Conservation (phyloP, 805 yeast genomes). For the Limtongia smithiae region DNA sequence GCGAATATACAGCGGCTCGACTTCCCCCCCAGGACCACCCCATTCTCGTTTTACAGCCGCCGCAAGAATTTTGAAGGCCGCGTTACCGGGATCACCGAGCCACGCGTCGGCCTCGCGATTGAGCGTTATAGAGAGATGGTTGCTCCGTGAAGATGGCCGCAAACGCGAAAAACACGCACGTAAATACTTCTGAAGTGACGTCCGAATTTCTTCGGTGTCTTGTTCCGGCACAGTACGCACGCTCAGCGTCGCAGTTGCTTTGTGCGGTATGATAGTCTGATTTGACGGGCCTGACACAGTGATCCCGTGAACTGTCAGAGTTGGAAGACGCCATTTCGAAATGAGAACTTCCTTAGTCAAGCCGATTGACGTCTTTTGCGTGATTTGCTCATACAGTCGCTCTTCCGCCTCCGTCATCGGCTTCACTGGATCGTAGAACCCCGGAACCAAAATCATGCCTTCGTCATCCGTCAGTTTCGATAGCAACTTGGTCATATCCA, state of each 20-base stretch:
- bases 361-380: constrained; percentile 38
- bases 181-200: constrained; percentile 48
- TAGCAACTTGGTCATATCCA: constrained; percentile 73
- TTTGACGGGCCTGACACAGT: constrained; percentile 88
- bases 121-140: constrained; percentile 57
- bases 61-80: constrained; percentile 64
- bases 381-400: constrained; percentile 58
- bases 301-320: constrained; percentile 79
- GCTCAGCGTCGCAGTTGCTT: constrained; percentile 72
- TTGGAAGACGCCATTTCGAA: constrained; percentile 86
- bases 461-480: constrained; percentile 55
- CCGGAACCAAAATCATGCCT: constrained; percentile 59
- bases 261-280: constrained; percentile 82
- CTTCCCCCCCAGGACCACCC: constrained; percentile 49
- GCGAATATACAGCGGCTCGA: constrained; percentile 61
- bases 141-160: constrained; percentile 57
- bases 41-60: constrained; percentile 65
- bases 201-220: constrained; percentile 56
- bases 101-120: constrained; percentile 92
- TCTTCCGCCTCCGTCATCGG: constrained; percentile 58
- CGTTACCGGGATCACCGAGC: constrained; percentile 81
- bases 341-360: constrained; percentile 48
- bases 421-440: constrained; percentile 65
- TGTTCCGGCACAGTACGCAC: constrained; percentile 89
- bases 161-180: constrained; percentile 47